Evolutionary conservation across 1,284 basidiomycete genomes (phyloP).

Genomic region (Tilletia indica): DNA sequence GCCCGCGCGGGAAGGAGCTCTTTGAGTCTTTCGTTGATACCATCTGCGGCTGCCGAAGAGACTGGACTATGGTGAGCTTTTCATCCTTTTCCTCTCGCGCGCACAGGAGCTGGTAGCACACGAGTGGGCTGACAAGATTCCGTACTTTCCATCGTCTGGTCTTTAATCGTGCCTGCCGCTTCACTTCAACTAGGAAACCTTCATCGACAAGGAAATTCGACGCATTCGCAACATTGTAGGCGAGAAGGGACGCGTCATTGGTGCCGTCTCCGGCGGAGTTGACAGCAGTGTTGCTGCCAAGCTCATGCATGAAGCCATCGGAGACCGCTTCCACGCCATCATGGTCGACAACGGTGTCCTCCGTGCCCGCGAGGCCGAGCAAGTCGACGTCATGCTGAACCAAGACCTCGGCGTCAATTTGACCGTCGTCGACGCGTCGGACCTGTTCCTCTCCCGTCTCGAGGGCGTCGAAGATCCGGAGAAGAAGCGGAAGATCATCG

Average conservation of each 20-base stretch:
- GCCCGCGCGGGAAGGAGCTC: conserved; percentile 82
- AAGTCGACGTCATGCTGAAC: conserved; percentile 94
- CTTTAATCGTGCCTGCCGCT: conserved; percentile 17
- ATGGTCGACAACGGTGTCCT: conserved; percentile 99
- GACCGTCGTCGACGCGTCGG: conserved; percentile 91
- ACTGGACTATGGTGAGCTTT: conserved; percentile 83
- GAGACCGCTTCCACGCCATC: conserved; percentile 93
- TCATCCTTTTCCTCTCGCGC: conserved; percentile 52
- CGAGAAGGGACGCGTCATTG: conserved; percentile 89
- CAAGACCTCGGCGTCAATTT: conserved; percentile 93
- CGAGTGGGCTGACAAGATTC: not conserved
- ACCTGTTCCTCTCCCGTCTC: conserved; percentile 85
- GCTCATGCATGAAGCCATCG: conserved; percentile 99
- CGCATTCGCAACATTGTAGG: conserved; percentile 95
- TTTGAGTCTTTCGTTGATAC: conserved; percentile 79
- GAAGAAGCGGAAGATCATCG: conserved; percentile 95
- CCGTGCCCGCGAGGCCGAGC: conserved; percentile 82
- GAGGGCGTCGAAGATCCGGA: conserved; percentile 93
- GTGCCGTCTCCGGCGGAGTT: conserved; percentile 95
- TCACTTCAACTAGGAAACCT: conserved; percentile 71
- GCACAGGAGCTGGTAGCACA: not conserved
- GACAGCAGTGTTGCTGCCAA: conserved; percentile 98
- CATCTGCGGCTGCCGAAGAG: conserved; percentile 76
- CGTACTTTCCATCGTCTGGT: not conserved
- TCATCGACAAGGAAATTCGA: conserved; percentile 94